These are phyloP conservation scores for Huiozyma naganishii DNA, from an alignment of 805 yeast genomes.

Conservation along the genomic window DNA sequence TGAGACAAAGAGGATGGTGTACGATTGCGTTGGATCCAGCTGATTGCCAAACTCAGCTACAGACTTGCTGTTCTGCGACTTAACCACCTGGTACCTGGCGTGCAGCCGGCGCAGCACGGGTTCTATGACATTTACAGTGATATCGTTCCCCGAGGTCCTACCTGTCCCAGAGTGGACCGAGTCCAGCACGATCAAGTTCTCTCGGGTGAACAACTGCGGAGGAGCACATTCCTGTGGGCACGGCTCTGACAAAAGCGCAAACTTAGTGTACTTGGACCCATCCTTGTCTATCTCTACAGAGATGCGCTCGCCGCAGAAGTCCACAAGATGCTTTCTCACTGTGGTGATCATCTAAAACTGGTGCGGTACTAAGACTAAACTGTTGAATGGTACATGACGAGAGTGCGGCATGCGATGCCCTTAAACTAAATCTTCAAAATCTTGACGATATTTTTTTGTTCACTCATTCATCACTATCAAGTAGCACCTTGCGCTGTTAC, in stretches of 20 bases:
- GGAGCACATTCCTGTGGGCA: not conserved
- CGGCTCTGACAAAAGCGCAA: not conserved
- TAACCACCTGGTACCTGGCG: conserved; percentile 31
- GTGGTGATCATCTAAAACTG: not conserved
- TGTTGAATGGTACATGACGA: no score
- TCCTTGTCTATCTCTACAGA: conserved; percentile 1
- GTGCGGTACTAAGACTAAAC: no score
- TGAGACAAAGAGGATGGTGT: conserved; percentile 52
- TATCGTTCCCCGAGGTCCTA: conserved; percentile 24
- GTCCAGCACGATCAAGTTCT: conserved; percentile 24
- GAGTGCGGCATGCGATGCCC: no score
- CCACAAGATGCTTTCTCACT: not conserved
- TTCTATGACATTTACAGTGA: conserved; percentile 33
- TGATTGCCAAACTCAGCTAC: not conserved
- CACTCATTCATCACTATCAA: no score
- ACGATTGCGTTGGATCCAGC: conserved; percentile 14
- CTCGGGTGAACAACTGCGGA: not conserved
- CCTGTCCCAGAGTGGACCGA: conserved; percentile 31
- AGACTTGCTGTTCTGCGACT: conserved; percentile 12
- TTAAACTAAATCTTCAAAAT: no score
- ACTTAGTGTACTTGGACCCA: conserved; percentile 8
- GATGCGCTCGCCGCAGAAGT: not conserved
- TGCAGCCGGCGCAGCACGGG: conserved; percentile 37
- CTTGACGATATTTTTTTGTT: no score
- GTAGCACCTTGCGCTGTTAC: no score